Percentiles rank a stretch among this genome's conserved stretches.
These are phyloP conservation scores for Blumeria hordei DNA, from an alignment of 2,329 filamentous ascomycete genomes.

Conservation along the genomic window DNA sequence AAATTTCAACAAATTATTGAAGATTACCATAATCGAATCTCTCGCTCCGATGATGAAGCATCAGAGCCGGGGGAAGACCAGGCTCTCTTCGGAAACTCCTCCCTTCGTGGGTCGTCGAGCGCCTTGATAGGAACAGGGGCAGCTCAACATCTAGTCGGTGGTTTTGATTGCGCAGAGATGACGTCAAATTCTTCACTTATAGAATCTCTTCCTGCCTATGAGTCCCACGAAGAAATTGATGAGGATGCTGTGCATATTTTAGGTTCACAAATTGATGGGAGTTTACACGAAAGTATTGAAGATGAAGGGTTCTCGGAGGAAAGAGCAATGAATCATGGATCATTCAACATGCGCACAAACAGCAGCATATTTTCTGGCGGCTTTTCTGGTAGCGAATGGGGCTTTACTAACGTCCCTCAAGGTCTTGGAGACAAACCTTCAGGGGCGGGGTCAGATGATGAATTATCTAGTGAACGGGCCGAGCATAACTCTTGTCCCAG, in stretches of 20 bases:
- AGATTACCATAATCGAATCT: slow-evolving; percentile 27
- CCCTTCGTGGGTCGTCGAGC: slow-evolving; percentile 79
- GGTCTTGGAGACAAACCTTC: slow-evolving; percentile 6
- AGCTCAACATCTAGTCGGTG: slow-evolving; percentile 44
- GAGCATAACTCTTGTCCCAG: slow-evolving; percentile 13
- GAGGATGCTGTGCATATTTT: slow-evolving; percentile 5
- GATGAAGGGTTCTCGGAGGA: slow-evolving; percentile 4
- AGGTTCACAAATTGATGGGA: slow-evolving; percentile 5
- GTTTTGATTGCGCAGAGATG: slow-evolving; percentile 11
- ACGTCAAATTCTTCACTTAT: slow-evolving; percentile 10
- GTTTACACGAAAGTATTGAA: slow-evolving; percentile 13
- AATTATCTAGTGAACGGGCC: slow-evolving; percentile 10
- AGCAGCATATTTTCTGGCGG: slow-evolving; percentile 2
- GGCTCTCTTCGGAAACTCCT: slow-evolving; percentile 66
- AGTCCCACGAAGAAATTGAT: slow-evolving; percentile 8
- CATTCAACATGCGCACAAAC: slow-evolving; percentile 3
- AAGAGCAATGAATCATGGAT: not conserved
- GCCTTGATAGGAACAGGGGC: slow-evolving; percentile 55
- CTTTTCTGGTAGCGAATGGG: not conserved
- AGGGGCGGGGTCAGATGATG: slow-evolving; percentile 10
- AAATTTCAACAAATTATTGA: slow-evolving; percentile 48
- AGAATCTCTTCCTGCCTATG: slow-evolving; percentile 10
- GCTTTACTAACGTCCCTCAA: slow-evolving; percentile 2
- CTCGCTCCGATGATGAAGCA: slow-evolving; percentile 20
- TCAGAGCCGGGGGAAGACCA: slow-evolving; percentile 53